These are phyloP conservation scores for Trichoderma asperelloides DNA, from an alignment of 495 filamentous ascomycete genomes.

Conservation along the genomic window DNA sequence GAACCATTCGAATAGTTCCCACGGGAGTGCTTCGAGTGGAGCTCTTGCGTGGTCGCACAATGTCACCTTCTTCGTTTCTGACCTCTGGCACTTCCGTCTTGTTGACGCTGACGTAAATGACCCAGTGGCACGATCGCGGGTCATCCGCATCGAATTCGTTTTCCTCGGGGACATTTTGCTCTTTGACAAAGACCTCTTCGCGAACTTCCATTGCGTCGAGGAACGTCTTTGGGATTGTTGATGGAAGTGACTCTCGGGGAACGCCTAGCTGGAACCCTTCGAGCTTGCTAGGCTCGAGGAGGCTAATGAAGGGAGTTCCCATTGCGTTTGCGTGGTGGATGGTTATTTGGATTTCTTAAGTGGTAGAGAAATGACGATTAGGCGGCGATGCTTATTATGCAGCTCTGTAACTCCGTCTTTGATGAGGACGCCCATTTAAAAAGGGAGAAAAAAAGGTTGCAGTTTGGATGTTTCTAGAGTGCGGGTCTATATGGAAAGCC, in stretches of 20 bases:
- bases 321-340: slow-evolving; percentile 11
- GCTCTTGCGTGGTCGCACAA: slow-evolving; percentile 25
- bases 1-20: slow-evolving; percentile 68
- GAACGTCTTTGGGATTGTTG: slow-evolving; percentile 52
- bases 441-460: neutral
- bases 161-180: slow-evolving; percentile 58
- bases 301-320: slow-evolving; percentile 39
- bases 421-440: neutral
- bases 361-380: neutral
- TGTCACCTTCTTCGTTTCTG: slow-evolving; percentile 20
- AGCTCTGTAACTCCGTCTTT: neutral
- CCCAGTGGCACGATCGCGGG: slow-evolving; percentile 67
- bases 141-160: slow-evolving; percentile 79
- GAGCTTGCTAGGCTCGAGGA: slow-evolving; percentile 38
- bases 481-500: neutral
- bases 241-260: slow-evolving; percentile 33
- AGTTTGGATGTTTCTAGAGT: neutral
- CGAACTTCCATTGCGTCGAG: slow-evolving; percentile 72
- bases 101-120: slow-evolving; percentile 55
- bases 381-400: neutral
- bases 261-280: slow-evolving; percentile 34
- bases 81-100: slow-evolving; percentile 25
- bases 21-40: slow-evolving; percentile 42
- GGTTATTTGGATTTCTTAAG: neutral
- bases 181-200: slow-evolving; percentile 64